Base-by-base conservation (phyloP, 2,329 filamentous ascomycete genomes). In the Podosphaera aphanis region DNA sequence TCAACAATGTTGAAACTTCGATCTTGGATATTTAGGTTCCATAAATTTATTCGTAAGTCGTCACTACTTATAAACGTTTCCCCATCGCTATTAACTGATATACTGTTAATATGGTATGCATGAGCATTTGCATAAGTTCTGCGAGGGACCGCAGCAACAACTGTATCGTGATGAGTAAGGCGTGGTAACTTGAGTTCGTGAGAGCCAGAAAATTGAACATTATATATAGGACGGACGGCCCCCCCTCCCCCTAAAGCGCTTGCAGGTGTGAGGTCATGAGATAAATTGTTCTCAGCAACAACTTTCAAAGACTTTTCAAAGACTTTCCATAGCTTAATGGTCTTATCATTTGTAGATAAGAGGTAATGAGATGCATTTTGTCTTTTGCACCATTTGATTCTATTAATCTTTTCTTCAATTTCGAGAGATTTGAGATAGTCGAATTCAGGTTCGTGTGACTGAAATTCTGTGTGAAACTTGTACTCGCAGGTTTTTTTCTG, bases 401-500 rank as follows among this genome's bases (percentile, higher is more conserved):
- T 98, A 73, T 98, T 98, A 73, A 98, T 98, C 69, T 98, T 98
- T 66, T 98, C 90, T 71, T 98, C 90, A 60, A 98, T 98, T 66
- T 98, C 90, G 56, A 98, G 73, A 29, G 90, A 98, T 66, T 98
- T 98, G 53, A 98, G 75, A 63, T 98, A 98, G 64, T 98, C 90
- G 64, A 98, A 98, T 65, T 98, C 90, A 51, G 90, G 90, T 62
- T 98, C 90, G 67, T 98, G 90, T 57, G 90, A 98, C 68, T 98
- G 90, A 59, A 98, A 98, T 62, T 98, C 90, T 63, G 90, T 98
- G 64, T 98, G 90, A 64, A 98, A 98, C 64, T 95, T 98, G 73
- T 98, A 98, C 65, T 98, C 90, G 74, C 90, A 98, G 44, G 90
- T 95, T 76, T 95, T 98, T 77, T 98, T 95, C 86, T 94, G 60